These are phyloP conservation scores for Cunninghamia lanceolata DNA, from an alignment of 75 land plant genomes.

Conservation along the genomic window DNA sequence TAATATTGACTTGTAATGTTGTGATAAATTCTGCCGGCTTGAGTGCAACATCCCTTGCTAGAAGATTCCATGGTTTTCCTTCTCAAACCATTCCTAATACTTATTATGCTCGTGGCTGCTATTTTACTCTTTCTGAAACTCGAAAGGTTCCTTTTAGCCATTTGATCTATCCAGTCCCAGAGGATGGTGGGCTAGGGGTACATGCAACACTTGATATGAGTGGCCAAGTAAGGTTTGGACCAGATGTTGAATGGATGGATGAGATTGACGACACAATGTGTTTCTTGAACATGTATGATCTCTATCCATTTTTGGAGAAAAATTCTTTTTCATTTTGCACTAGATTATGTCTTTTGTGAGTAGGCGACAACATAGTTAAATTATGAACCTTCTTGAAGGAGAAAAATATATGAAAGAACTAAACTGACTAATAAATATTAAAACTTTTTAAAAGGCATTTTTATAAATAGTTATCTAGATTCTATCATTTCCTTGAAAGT, in stretches of 20 bases:
- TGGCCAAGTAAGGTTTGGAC: constrained; percentile 88
- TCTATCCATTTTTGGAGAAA: background rate
- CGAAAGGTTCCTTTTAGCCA: constrained; percentile 62
- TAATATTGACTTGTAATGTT: constrained; percentile 57
- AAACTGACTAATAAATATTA: background rate
- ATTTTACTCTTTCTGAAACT: constrained; percentile 64
- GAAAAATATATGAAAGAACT: background rate
- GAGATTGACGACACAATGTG: constrained; percentile 41
- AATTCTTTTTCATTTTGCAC: background rate
- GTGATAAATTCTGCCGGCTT: constrained; percentile 89
- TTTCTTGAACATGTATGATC: constrained; percentile 51
- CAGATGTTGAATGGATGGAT: constrained; percentile 96
- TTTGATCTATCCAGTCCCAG: constrained; percentile 93
- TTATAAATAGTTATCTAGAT: background rate
- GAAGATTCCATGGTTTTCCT: constrained; percentile 51
- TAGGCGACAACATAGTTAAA: background rate
- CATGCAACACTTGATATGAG: constrained; percentile 91
- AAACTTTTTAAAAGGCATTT: background rate
- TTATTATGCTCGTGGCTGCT: constrained; percentile 86
- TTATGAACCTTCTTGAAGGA: background rate
- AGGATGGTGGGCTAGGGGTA: constrained; percentile 94
- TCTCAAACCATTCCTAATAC: constrained; percentile 30
- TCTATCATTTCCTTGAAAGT: background rate
- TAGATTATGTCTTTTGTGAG: background rate
- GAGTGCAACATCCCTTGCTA: constrained; percentile 65